Evolutionary conservation across 495 filamentous ascomycete species (phyloP), one percentile per base, ranked within the genome.

Genomic region (Penicillium macrosclerotiorum): DNA sequence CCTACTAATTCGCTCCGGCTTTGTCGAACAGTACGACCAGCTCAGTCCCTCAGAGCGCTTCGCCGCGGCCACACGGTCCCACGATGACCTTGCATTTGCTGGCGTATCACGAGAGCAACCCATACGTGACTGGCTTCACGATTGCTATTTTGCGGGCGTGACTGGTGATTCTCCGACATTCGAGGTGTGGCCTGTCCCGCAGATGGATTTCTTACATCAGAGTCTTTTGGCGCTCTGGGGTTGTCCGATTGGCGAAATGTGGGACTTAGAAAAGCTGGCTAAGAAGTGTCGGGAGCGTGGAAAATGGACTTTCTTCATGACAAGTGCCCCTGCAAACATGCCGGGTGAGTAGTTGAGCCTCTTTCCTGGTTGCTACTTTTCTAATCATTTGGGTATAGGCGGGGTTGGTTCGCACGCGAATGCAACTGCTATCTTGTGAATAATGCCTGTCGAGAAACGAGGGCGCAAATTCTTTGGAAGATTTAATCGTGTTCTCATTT

Each of bases 221-320:
- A 81, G 78, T 51, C 65, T 88, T 5, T 58, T 89, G 9, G 77
- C 80, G 26, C 60, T 82, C 49, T 89, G 85, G 74, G 86, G 76
- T 0, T 73, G 73, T 56, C 79, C 79, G 12, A 51, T 83, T 39
- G 79, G 79, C 6, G 79, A 83, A 63, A 80, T 83, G 75, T 69
- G 77, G 52, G 77, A 82, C 71, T 60, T 82, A 45, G 79, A 83
- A 51, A 59, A 42, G 11, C 40, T 83, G 38, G 68, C 72, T 9
- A 37, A 46, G 51, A 67, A 57, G 29, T 81, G 79, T 61, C 47
- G 70, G 34, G 64, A 73, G 59, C 39, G 67, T 37, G 75, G 76
- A 12, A 73, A 74, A 55, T 89, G 85, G 77, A 78, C 71, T 22
- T 88, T 89, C 57, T 77, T 90, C 51, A 62, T 89, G 38, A 84